phyloP scores from a whole-genome alignment of 441 rosid species.

The Gossypium lobatum region DNA sequence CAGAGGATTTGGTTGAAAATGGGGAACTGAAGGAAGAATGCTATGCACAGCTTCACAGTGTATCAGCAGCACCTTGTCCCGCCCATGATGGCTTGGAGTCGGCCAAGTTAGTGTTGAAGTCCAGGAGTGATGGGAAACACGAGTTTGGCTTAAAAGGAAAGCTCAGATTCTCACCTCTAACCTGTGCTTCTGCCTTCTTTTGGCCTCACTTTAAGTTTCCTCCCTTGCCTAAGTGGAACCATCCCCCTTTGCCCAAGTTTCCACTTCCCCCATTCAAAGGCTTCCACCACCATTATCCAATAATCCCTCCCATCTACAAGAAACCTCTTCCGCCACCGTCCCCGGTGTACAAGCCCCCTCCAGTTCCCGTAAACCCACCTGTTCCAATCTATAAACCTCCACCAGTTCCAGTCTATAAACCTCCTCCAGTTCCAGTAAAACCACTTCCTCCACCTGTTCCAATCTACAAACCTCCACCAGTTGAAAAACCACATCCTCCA shows the following conservation, averaged over 20 bases:
- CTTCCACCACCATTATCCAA: constrained; percentile 11
- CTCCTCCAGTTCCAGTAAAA: constrained; percentile 2
- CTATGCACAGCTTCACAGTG: constrained; percentile 81
- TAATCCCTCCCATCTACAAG: constrained; percentile 13
- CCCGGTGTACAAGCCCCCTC: not conserved
- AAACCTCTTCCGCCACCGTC: constrained; percentile 33
- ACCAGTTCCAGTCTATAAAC: constrained; percentile 21
- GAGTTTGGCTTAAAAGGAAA: constrained; percentile 49
- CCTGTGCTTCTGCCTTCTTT: constrained; percentile 58
- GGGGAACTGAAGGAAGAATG: constrained; percentile 65
- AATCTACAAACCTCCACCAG: not conserved
- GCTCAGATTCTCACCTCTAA: constrained; percentile 48
- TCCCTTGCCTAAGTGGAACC: constrained; percentile 29
- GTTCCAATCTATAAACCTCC: constrained; percentile 15
- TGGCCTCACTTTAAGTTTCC: constrained; percentile 47
- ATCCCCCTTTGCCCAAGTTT: constrained; percentile 20
- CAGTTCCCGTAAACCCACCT: constrained; percentile 21
- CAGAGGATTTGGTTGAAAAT: constrained; percentile 38
- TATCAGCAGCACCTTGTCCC: constrained; percentile 53
- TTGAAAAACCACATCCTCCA: constrained; percentile 24
- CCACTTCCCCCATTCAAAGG: constrained; percentile 4
- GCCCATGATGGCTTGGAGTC: constrained; percentile 42
- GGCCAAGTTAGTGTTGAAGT: constrained; percentile 45
- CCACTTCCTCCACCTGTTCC: constrained; percentile 3
- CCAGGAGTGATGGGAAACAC: constrained; percentile 34